These are phyloP conservation scores for Ophiosphaerella korrae DNA, from an alignment of 2,329 filamentous ascomycete genomes.

Conservation along the genomic window DNA sequence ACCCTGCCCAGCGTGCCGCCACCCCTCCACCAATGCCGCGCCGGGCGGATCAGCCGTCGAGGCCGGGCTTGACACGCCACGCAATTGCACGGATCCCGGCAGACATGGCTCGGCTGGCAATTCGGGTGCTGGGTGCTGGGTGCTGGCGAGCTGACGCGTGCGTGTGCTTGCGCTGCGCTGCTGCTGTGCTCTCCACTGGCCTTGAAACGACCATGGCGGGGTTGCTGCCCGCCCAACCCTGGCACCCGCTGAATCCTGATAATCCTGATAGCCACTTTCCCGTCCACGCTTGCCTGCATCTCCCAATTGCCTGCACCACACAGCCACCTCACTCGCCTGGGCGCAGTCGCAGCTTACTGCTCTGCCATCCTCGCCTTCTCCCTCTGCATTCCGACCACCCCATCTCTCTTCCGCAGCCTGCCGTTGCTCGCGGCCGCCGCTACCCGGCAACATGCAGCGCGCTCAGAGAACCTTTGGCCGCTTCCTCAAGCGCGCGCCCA, in stretches of 20 bases:
- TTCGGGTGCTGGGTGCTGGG: background rate
- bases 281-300: no score
- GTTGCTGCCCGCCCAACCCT: background rate
- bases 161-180: background rate
- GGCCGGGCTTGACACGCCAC: background rate
- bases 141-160: background rate
- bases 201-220: background rate
- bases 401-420: slow-evolving; percentile 5
- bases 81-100: slow-evolving; percentile 4
- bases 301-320: background rate
- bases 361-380: no score
- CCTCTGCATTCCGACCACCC: background rate
- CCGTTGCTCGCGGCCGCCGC: slow-evolving; percentile 21
- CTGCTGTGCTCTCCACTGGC: background rate
- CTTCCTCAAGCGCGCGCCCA: slow-evolving; percentile 71
- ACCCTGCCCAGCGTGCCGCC: no score
- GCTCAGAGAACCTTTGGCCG: slow-evolving; percentile 77
- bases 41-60: background rate
- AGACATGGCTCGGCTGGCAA: background rate
- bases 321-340: slow-evolving; percentile 6
- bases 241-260: background rate
- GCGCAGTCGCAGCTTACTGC: background rate
- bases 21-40: background rate
- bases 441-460: slow-evolving; percentile 63
- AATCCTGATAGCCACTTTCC: no score